Evolutionary conservation across 2,329 filamentous ascomycete species (phyloP).

Genomic region (Monascus ruber): DNA sequence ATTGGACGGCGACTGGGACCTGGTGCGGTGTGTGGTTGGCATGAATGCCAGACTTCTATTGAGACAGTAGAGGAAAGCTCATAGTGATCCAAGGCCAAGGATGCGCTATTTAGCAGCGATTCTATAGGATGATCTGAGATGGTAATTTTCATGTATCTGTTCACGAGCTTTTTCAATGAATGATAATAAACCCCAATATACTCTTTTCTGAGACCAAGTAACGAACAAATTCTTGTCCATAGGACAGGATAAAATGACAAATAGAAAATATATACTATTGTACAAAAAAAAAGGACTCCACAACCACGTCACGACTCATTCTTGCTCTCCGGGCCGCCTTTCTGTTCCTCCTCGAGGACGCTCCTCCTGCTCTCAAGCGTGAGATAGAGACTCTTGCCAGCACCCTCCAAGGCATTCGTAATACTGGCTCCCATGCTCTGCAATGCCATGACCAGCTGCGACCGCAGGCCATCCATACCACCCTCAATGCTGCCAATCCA

Average conservation of each 20-base stretch:
- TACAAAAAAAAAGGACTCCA: slow-evolving; percentile 18
- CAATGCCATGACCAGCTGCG: slow-evolving; percentile 69
- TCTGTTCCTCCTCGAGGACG: slow-evolving; percentile 65
- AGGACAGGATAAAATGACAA: slow-evolving; percentile 14
- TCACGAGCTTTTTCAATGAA: no score
- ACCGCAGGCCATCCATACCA: slow-evolving; percentile 67
- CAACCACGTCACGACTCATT: slow-evolving; percentile 18
- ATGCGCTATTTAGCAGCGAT: no score
- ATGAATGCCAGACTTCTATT: slow-evolving; percentile 62
- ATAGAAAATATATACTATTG: slow-evolving; percentile 16
- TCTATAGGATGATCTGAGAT: no score
- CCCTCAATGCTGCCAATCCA: slow-evolving; percentile 70
- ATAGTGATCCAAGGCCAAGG: background rate
- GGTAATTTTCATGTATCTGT: no score
- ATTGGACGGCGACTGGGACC: slow-evolving; percentile 75
- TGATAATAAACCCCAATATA: no score
- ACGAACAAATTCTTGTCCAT: slow-evolving; percentile 2
- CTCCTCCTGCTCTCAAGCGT: slow-evolving; percentile 72
- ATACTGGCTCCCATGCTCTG: slow-evolving; percentile 69
- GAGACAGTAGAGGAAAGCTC: slow-evolving; percentile 8
- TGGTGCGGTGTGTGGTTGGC: slow-evolving; percentile 74
- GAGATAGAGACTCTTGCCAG: slow-evolving; percentile 72
- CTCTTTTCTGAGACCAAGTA: no score
- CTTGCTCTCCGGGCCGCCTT: slow-evolving; percentile 20
- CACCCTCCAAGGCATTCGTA: slow-evolving; percentile 66